A percentile compares a stretch with the other conserved stretches of the same genome.
Evolutionary conservation across 2,329 filamentous ascomycete genomes (phyloP).

Genomic region (Cylindrodendrum hubeiense): DNA sequence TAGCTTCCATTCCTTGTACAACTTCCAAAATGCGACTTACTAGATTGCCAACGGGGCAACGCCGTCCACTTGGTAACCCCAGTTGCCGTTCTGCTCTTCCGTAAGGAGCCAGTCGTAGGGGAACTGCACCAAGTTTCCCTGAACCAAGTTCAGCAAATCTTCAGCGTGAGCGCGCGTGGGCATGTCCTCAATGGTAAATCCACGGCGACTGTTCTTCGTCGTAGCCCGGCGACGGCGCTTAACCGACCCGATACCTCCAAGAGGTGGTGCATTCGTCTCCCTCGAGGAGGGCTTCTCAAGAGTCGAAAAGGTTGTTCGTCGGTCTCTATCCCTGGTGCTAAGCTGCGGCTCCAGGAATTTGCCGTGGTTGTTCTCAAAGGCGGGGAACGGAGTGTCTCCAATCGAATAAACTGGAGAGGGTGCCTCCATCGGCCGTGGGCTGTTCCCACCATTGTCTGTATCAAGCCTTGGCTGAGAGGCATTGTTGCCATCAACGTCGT

Average conservation of each 20-base stretch:
- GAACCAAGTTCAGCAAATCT: conserved; percentile 82
- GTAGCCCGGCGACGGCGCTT: conserved; percentile 76
- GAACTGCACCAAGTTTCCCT: conserved; percentile 91
- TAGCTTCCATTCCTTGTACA: conserved; percentile 35
- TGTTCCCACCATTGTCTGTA: conserved; percentile 41
- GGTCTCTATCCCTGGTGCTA: conserved; percentile 57
- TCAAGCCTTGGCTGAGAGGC: conserved; percentile 34
- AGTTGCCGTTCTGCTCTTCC: conserved; percentile 93
- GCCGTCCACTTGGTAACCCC: conserved; percentile 96
- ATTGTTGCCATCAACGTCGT: conserved; percentile 35
- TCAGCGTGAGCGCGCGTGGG: conserved; percentile 82
- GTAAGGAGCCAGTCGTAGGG: conserved; percentile 95
- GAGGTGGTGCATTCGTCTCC: conserved; percentile 47
- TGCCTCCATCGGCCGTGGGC: conserved; percentile 48
- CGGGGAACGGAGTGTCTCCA: conserved; percentile 61
- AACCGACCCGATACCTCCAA: conserved; percentile 60
- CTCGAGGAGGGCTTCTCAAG: conserved; percentile 61
- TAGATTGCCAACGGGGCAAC: conserved; percentile 98
- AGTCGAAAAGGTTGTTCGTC: conserved; percentile 69
- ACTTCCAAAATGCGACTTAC: conserved; percentile 65
- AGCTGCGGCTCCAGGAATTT: conserved; percentile 49
- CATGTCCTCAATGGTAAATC: conserved; percentile 79
- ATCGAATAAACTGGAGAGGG: conserved; percentile 57
- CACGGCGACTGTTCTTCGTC: conserved; percentile 76
- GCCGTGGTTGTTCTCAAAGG: conserved; percentile 55